Evolutionary conservation across 140 eudicot genomes (phyloP).

Genomic region (Oenanthe javanica): DNA sequence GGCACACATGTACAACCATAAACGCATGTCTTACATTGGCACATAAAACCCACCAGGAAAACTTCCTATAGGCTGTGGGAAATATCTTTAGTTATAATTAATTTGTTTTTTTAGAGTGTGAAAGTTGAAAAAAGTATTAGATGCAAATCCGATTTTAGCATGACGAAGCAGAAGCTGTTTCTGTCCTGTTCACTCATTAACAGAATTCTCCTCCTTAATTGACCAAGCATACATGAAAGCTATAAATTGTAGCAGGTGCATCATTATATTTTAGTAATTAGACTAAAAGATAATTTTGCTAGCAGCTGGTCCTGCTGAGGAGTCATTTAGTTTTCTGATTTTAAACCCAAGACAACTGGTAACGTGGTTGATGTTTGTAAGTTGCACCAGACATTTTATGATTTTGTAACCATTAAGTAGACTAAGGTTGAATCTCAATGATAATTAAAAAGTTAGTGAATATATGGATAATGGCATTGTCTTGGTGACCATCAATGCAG

Average conservation of each 20-base stretch:
- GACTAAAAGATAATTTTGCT: not conserved
- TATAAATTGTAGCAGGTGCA: not conserved
- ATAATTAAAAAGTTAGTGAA: not conserved
- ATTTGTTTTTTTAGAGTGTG: too few relatives aligned
- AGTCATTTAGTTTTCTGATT: not conserved
- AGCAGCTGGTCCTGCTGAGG: not conserved
- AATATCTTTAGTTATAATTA: not conserved
- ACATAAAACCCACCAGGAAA: not conserved
- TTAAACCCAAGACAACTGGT: not conserved
- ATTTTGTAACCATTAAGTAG: not conserved
- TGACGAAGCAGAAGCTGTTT: conserved; percentile 20
- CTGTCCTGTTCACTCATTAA: conserved; percentile 5
- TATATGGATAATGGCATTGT: not conserved
- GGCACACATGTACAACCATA: not conserved
- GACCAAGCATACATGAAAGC: not conserved
- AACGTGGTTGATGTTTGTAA: not conserved
- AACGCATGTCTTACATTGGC: not conserved
- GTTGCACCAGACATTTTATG: not conserved
- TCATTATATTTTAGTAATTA: not conserved
- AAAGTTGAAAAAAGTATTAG: not conserved
- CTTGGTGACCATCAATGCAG: not conserved
- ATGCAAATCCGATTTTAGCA: not conserved
- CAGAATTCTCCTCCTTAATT: not conserved
- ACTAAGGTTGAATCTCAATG: not conserved
- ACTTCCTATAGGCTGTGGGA: not conserved